These are phyloP conservation scores for Mucor velutinosus DNA, from an alignment of 371 early-diverging fungal species.

Conservation along the genomic window DNA sequence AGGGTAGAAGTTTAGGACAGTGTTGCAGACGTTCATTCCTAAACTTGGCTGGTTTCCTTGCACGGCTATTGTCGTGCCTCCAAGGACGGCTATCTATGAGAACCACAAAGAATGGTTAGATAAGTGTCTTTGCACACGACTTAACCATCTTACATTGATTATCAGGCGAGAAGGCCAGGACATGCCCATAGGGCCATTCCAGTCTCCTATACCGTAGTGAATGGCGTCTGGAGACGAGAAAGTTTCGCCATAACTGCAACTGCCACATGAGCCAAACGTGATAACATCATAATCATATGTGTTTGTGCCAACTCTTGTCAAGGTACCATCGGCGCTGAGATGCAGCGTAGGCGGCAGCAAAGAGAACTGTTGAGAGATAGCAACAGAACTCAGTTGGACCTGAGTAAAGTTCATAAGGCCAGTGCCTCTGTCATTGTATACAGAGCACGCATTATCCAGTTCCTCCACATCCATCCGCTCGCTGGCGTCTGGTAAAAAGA, in stretches of 20 bases:
- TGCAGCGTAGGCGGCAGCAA: not conserved
- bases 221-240: slow-evolving; percentile 2
- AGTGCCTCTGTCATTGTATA: not conserved
- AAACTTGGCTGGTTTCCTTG: slow-evolving; percentile 4
- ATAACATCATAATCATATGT: not conserved
- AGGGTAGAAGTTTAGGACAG: slow-evolving; percentile 31
- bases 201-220: slow-evolving; percentile 14
- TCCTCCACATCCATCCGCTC: not conserved
- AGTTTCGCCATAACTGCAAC: not conserved
- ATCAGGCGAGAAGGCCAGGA: slow-evolving; percentile 15
- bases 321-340: not conserved
- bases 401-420: slow-evolving; percentile 3
- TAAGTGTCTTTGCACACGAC: too few species aligned
- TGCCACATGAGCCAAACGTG: not conserved
- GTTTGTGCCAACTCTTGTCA: not conserved
- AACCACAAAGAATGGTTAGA: too few species aligned
- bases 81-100: slow-evolving; percentile 29
- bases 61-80: slow-evolving; percentile 9
- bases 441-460: not conserved
- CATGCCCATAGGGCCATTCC: slow-evolving; percentile 16
- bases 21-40: slow-evolving; percentile 7
- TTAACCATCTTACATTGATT: not conserved
- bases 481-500: slow-evolving; percentile 2
- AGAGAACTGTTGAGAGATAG: not conserved
- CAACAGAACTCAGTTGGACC: not conserved